Evolutionary conservation across 139 green algal genomes (phyloP), one percentile per base, ranked within the genome.

Genomic region (Edaphochlamys debaryana): DNA sequence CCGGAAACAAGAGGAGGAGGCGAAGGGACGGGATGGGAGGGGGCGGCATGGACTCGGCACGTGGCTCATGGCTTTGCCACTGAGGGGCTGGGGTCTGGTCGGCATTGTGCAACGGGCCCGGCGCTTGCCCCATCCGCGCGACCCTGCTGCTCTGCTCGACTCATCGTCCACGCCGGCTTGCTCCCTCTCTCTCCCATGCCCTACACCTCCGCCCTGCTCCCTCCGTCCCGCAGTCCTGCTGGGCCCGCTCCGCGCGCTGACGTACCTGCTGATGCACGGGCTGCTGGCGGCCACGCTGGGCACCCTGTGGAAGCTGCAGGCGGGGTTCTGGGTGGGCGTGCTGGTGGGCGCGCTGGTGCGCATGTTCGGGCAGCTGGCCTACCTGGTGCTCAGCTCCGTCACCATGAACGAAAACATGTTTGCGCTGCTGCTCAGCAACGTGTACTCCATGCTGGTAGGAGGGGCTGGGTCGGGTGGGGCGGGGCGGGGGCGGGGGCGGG

Each of bases 401-500:
- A 93, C 90, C 13, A 94, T 95, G 69, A 95, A 95, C 69, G 94
- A 97, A 63, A 95, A 97, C 89, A 80, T 97, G 73, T 92, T 94
- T 50, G 78, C 85, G 29, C 77, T 97, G 20, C 79, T 96, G 79
- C 72, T 96, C 29, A 87, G 64, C 48, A 96, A 96, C 72, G 86
- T 95, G 3, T 92, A 95, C 82, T 80, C 89, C 48, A 80, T 96
- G 81, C 89, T 98, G 82, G 93, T 96, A n/a, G n/a, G 75, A 75
- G 87, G 48, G 29, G 23, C 23, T 37, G 37, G 48, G 34, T 40
- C n/a, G n/a, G n/a, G n/a, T n/a, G n/a, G n/a, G n/a, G n/a, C n/a
- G n/a, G n/a, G n/a, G n/a, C n/a, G n/a, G n/a, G n/a, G n/a, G n/a
- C n/a, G n/a, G n/a, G n/a, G n/a, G n/a, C n/a, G n/a, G n/a, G n/a